phyloP scores from a whole-genome alignment of 1,284 basidiomycete genomes.

The Xerocomus minutiporus region DNA sequence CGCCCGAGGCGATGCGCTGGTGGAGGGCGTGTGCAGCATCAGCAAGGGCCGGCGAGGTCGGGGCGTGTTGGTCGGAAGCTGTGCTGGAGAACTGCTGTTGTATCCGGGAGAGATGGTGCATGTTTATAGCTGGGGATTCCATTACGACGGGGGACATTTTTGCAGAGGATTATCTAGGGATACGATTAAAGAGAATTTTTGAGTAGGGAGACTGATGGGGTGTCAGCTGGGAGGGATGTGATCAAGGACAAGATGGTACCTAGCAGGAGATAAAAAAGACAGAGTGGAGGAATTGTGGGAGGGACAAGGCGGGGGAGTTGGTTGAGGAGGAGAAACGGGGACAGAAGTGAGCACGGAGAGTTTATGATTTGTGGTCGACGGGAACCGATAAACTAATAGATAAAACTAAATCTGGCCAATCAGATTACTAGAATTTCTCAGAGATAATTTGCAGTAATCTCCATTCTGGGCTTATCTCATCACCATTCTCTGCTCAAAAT shows the following conservation, averaged over 20 bases:
- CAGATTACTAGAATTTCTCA: constrained; percentile 33
- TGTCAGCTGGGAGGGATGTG: background rate
- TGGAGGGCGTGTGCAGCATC: constrained; percentile 27
- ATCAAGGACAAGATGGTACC: background rate
- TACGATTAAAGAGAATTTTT: constrained; percentile 29
- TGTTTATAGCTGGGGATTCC: constrained; percentile 45
- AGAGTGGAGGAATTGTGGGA: background rate
- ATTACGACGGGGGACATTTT: constrained; percentile 42
- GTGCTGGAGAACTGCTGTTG: constrained; percentile 36
- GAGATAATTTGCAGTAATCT: constrained; percentile 20
- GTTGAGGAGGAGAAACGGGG: constrained; percentile 24
- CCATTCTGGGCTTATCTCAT: constrained; percentile 10
- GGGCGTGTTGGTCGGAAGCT: constrained; percentile 24
- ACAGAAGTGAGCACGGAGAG: constrained; percentile 19
- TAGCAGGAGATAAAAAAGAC: constrained; percentile 3
- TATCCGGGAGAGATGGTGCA: constrained; percentile 44
- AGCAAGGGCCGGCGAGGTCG: constrained; percentile 31
- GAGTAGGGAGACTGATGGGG: constrained; percentile 18
- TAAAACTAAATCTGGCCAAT: constrained; percentile 36
- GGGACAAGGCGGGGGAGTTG: constrained; percentile 1
- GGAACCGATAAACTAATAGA: constrained; percentile 37
- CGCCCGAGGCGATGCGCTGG: constrained; percentile 26
- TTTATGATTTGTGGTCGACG: constrained; percentile 36
- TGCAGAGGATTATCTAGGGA: constrained; percentile 29
- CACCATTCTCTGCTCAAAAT: background rate